phyloP scores from a whole-genome alignment of 2,329 filamentous ascomycete genomes.

The Cercospora beticola region DNA sequence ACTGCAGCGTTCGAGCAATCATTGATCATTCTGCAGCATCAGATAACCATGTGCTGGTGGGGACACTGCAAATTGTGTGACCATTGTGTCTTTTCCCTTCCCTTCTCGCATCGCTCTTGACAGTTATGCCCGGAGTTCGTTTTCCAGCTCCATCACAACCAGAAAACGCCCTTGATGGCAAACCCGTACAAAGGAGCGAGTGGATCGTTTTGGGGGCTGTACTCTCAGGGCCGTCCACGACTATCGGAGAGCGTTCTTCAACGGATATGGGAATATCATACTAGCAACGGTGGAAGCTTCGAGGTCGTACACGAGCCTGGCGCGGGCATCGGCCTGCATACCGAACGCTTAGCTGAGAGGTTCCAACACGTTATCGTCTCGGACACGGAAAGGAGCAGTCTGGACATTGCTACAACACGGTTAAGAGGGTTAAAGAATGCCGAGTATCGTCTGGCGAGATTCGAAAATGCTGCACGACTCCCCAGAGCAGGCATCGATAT shows the following conservation, averaged over 20 bases:
- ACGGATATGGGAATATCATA: slow-evolving; percentile 31
- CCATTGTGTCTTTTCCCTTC: neutral
- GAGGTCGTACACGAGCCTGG: slow-evolving; percentile 30
- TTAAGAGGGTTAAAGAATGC: neutral
- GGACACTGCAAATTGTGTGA: neutral
- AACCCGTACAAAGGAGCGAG: neutral
- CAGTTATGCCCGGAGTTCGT: neutral
- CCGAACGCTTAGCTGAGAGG: slow-evolving; percentile 17
- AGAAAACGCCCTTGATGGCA: neutral
- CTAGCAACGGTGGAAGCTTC: slow-evolving; percentile 21
- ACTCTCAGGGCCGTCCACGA: slow-evolving; percentile 29
- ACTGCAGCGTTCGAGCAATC: neutral
- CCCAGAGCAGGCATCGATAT: neutral
- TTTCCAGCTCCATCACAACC: neutral
- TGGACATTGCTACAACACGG: slow-evolving; percentile 23
- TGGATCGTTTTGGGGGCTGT: slow-evolving; percentile 30
- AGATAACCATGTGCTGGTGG: neutral
- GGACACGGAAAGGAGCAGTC: slow-evolving; percentile 26
- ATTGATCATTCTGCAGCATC: neutral
- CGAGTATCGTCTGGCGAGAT: neutral
- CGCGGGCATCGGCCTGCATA: slow-evolving; percentile 29
- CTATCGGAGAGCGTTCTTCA: slow-evolving; percentile 27
- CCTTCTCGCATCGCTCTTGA: neutral
- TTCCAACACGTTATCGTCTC: slow-evolving; percentile 32
- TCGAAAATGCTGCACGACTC: slow-evolving; percentile 2